Conservation (phyloP, 1,139 yeast genomes). For the Blastobotrys indianensis region DNA sequence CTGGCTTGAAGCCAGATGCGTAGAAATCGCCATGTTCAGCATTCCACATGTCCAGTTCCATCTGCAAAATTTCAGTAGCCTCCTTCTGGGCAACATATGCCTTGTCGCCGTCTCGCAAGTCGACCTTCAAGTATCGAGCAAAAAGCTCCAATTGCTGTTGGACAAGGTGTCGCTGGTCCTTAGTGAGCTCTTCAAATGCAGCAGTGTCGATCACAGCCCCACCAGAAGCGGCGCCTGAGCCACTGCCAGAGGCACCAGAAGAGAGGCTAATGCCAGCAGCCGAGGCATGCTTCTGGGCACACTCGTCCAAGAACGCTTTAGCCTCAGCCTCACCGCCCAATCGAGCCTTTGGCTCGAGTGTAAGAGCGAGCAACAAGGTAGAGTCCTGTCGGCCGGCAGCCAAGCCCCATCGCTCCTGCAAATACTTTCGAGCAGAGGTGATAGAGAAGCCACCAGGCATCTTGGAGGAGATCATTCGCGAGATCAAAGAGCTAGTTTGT, state of each 20-base stretch:
- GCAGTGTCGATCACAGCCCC: conserved; percentile 94
- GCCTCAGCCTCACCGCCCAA: conserved; percentile 84
- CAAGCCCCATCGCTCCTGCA: conserved; percentile 86
- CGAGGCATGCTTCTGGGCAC: conserved; percentile 81
- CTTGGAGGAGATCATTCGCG: conserved; percentile 89
- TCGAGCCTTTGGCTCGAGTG: conserved; percentile 88
- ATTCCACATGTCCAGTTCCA: conserved; percentile 87
- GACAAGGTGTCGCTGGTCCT: conserved; percentile 84
- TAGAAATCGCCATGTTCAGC: conserved; percentile 94
- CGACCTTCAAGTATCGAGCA: conserved; percentile 91
- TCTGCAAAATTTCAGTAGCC: conserved; percentile 75
- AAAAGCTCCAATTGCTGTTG: conserved; percentile 92
- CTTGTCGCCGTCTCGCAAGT: conserved; percentile 86
- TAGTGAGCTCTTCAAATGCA: conserved; percentile 88
- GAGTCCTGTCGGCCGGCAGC: conserved; percentile 93
- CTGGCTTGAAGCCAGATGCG: conserved; percentile 85
- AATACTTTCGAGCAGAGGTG: conserved; percentile 83
- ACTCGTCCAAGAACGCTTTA: conserved; percentile 74
- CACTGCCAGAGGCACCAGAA: conserved; percentile 57
- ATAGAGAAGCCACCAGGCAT: conserved; percentile 99
- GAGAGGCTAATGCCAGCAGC: conserved; percentile 71
- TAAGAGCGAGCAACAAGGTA: conserved; percentile 72
- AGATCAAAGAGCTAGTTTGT: conserved; percentile 80
- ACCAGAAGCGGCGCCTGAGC: conserved; percentile 51
- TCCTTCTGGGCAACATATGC: conserved; percentile 81